Percentiles rank a stretch among this genome's conserved stretches.
These are phyloP conservation scores for Pascua guehoae DNA, from an alignment of 1,284 basidiomycete genomes.

Conservation along the genomic window DNA sequence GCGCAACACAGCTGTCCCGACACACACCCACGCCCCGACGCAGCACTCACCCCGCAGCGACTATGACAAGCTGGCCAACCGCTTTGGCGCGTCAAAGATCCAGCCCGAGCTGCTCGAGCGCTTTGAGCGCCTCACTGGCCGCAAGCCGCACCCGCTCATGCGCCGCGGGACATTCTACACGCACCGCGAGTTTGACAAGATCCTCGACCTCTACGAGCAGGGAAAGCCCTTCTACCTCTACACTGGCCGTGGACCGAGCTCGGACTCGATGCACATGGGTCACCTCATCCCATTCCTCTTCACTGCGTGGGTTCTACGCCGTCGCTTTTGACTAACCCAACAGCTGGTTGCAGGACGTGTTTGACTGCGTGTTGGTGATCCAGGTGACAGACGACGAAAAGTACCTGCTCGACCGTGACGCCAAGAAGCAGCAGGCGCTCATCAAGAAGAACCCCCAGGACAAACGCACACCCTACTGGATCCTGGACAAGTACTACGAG, in stretches of 20 bases:
- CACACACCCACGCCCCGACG: neutral
- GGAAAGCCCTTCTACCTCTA: conserved; percentile 98
- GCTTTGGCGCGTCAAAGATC: conserved; percentile 88
- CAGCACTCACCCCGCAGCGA: conserved; percentile 54
- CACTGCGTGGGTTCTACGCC: conserved; percentile 67
- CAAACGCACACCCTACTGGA: conserved; percentile 58
- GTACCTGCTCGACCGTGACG: conserved; percentile 92
- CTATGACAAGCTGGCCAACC: conserved; percentile 90
- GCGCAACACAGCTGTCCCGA: neutral
- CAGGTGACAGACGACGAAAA: conserved; percentile 99
- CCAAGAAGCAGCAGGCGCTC: conserved; percentile 47
- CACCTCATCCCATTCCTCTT: conserved; percentile 98
- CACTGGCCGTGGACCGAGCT: conserved; percentile 94
- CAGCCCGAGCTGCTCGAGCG: conserved; percentile 74
- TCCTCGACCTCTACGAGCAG: conserved; percentile 92
- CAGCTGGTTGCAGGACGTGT: conserved; percentile 95
- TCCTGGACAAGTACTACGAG: conserved; percentile 75
- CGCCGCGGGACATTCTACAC: conserved; percentile 96
- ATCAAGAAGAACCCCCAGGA: conserved; percentile 45
- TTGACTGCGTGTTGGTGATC: conserved; percentile 88
- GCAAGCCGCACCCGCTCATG: conserved; percentile 84
- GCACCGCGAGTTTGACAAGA: conserved; percentile 90
- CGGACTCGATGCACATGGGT: conserved; percentile 95
- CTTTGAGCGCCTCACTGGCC: conserved; percentile 88
- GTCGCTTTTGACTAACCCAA: neutral